Percentiles rank a stretch among this genome's conserved stretches.
These are phyloP conservation scores for Xerocomus potaroensis DNA, from an alignment of 768 basidiomycete genomes.

Conservation along the genomic window DNA sequence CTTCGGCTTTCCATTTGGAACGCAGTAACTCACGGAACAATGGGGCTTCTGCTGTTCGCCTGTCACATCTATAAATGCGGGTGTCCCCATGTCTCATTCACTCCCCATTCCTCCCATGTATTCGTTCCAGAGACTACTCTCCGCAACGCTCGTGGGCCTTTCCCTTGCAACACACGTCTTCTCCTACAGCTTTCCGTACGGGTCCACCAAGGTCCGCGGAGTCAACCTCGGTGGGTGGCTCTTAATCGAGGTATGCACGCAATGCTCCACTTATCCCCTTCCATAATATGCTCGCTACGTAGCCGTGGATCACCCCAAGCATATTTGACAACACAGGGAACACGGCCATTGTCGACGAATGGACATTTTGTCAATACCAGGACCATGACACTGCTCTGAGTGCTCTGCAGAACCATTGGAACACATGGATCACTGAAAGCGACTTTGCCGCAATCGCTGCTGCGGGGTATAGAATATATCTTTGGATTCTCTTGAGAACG, in stretches of 20 bases:
- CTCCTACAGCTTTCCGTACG: constrained; percentile 65
- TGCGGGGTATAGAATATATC: constrained; percentile 51
- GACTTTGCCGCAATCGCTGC: constrained; percentile 75
- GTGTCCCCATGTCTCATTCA: neutral
- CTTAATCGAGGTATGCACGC: constrained; percentile 42
- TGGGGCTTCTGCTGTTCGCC: neutral
- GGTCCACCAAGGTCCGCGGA: constrained; percentile 68
- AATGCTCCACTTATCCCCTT: neutral
- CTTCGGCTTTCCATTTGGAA: too few species aligned
- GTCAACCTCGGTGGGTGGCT: constrained; percentile 78
- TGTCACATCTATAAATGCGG: constrained; percentile 17
- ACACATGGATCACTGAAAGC: constrained; percentile 77
- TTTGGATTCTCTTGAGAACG: neutral
- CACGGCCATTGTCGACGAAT: constrained; percentile 65
- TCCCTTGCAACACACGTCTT: constrained; percentile 25
- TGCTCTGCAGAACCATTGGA: constrained; percentile 66
- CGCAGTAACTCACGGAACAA: constrained; percentile 6
- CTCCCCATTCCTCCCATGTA: constrained; percentile 55
- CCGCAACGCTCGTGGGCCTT: constrained; percentile 25
- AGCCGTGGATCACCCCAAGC: constrained; percentile 81
- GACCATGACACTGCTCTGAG: constrained; percentile 42
- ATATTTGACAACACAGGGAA: constrained; percentile 58
- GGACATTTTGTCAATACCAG: constrained; percentile 69
- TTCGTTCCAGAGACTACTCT: constrained; percentile 9
- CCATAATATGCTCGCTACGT: constrained; percentile 38